Base-by-base conservation (phyloP, 495 filamentous ascomycete species). In the Trypethelium eluteriae region DNA sequence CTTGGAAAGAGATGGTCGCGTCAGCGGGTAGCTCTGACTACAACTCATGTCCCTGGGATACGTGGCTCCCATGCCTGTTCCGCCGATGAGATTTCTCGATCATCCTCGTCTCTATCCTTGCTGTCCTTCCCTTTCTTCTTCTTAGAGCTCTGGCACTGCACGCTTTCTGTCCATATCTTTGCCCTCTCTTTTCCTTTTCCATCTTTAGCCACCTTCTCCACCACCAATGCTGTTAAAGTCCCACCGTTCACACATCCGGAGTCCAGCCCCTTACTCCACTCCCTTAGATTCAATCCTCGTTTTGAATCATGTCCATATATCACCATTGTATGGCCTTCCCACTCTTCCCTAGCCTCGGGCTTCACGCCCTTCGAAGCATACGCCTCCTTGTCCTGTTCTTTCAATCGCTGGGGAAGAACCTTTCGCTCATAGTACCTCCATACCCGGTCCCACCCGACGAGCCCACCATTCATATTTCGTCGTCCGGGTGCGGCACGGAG, bases 221-320 rank as follows among this genome's bases (percentile, higher is more conserved):
- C 53, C 3, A 97, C 80, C 66, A 94, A 70, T n/a, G 90, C 93
- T 2, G 89, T 90, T 66, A 97, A 72, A 64, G 82, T 80, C 0
- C 85, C 86, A 7, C 90, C 92, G 64, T 85, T 84, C 10, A 89
- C 84, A 73, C 93, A 97, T 1, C 87, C 88, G 0, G 86, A 86
- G 74, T 98, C 94, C 32, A 98, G 79, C 1, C 94, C 94, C 72
- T 91, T 91, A 50, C 87, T 88, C 74, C 92, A 95, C 39, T 77
- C 77, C 56, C 83, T 75, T 6, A 89, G 75, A 49, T 88, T 85
- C 18, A 96, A 81, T 0, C 89, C 90, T 0, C 77, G 74, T 49
- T 85, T 85, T 47, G 90, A 83, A 74, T 98, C 90, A 73, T 98
- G 94, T 2, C 93, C 94, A 73, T 96, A 98, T 61, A 89, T 80